Percentiles rank a stretch among this genome's conserved stretches.
These are phyloP conservation scores for Rhodotorula sp. DNA, from an alignment of 1,284 basidiomycete species.

Conservation along the genomic window DNA sequence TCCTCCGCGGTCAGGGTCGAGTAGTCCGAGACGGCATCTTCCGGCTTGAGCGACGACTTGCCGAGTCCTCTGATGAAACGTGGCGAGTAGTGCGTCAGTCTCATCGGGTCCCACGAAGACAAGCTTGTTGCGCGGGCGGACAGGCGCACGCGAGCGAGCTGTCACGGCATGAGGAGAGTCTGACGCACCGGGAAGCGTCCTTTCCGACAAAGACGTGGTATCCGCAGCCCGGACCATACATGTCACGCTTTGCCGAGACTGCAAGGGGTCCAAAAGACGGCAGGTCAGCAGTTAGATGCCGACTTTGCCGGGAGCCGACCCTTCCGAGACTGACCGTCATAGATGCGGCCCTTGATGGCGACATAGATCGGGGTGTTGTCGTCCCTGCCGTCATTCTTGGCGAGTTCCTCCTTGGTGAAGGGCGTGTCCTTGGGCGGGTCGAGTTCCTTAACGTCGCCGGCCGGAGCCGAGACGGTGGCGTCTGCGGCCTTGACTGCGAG, in stretches of 20 bases:
- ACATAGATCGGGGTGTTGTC: conserved; percentile 73
- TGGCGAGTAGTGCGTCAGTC: conserved; percentile 44
- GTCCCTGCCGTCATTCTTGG: conserved; percentile 67
- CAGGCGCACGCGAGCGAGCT: not conserved
- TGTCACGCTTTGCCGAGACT: conserved; percentile 70
- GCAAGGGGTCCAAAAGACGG: not conserved
- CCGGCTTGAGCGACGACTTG: conserved; percentile 76
- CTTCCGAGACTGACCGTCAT: conserved; percentile 36
- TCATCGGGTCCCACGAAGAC: too few species aligned
- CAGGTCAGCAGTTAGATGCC: not conserved
- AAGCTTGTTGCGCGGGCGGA: not conserved
- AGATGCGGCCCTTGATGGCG: conserved; percentile 64
- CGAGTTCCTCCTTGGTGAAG: conserved; percentile 67
- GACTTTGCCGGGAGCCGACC: not conserved
- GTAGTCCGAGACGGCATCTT: conserved; percentile 88
- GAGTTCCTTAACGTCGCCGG: conserved; percentile 52
- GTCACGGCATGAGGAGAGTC: not conserved
- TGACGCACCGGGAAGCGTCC: conserved; percentile 58
- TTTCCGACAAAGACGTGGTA: conserved; percentile 71
- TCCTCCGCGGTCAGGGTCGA: conserved; percentile 72
- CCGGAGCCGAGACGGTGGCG: not conserved
- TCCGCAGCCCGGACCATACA: conserved; percentile 62
- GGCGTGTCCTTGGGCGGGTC: conserved; percentile 74
- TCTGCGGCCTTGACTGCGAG: conserved; percentile 53
- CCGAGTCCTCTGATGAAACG: conserved; percentile 49